These are phyloP conservation scores for Sarocladiaceae sp. DNA, from an alignment of 2,329 filamentous ascomycete genomes.

Conservation along the genomic window DNA sequence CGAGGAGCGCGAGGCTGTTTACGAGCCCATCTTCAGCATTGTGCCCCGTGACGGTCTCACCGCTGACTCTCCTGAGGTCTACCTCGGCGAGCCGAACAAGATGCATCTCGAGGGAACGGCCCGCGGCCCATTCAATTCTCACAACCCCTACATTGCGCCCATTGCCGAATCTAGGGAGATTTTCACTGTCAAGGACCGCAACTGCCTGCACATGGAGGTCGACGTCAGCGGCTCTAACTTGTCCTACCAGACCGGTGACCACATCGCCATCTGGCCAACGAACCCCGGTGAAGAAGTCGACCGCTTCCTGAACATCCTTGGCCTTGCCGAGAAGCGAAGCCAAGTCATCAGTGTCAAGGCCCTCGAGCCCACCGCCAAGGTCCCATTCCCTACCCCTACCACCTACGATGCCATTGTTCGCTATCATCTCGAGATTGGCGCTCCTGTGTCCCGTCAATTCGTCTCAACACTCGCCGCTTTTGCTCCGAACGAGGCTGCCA, in stretches of 20 bases:
- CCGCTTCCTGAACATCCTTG: constrained; percentile 74
- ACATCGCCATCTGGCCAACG: constrained; percentile 95
- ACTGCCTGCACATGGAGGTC: constrained; percentile 95
- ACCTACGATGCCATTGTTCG: constrained; percentile 90
- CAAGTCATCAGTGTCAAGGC: constrained; percentile 83
- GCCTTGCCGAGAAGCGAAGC: constrained; percentile 69
- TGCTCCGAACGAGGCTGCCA: constrained; percentile 75
- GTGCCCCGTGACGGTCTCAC: constrained; percentile 68
- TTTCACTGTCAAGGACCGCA: constrained; percentile 82
- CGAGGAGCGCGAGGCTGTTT: constrained; percentile 92
- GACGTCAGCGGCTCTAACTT: constrained; percentile 86
- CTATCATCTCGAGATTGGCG: constrained; percentile 96
- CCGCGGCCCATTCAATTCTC: constrained; percentile 88
- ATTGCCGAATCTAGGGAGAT: constrained; percentile 87
- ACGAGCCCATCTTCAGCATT: constrained; percentile 87
- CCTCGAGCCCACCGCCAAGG: constrained; percentile 90
- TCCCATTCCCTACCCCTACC: constrained; percentile 94
- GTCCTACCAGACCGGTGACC: constrained; percentile 91
- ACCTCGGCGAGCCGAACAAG: constrained; percentile 93
- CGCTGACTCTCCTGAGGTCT: constrained; percentile 73
- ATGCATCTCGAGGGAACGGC: constrained; percentile 80
- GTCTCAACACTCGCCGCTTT: constrained; percentile 82
- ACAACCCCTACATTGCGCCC: constrained; percentile 95
- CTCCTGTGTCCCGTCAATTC: constrained; percentile 93
- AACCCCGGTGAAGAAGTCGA: constrained; percentile 92